Base-by-base conservation (phyloP, 768 basidiomycete species). In the Suillus spraguei region DNA sequence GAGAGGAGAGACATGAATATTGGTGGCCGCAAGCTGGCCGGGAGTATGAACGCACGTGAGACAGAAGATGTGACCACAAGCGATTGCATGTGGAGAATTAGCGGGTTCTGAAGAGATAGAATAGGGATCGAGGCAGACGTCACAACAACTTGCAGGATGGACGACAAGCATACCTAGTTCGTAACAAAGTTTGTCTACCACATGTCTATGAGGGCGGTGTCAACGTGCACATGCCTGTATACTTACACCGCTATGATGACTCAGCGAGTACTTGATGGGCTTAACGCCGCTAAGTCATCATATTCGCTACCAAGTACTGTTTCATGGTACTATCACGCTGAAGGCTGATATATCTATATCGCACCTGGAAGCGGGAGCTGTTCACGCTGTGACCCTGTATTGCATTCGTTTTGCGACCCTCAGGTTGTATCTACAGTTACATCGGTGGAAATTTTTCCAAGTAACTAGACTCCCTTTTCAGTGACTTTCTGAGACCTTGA, bases 21-120 rank as follows among this genome's bases (percentile, higher is more conserved):
- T 53, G 52, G 11, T 35, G 35, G 52, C 52, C 20, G 52, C 16
- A 59, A 60, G 35, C 55, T 64, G 36, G 60, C 64, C 65, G 63
- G 64, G 63, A 60, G 50, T 33, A 41, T 50, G 38, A 64, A 82
- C 88, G 72, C 71, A 90, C 90, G 77, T 73, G 70, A 79, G 79
- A 72, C 90, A 92, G 78, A 92, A 91, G 42, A 90, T 83, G 74
- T 92, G 89, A 44, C 91, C 91, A 69, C 91, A 93, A 36, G 87
- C 83, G 65, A 92, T 91, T 14, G 85, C 87, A 72, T 89, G 85
- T 6, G 90, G 90, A 54, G 83, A 78, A 69, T 82, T 81, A 47
- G 78, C 74, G 44, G 80, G 72, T 32, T 78, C 79, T 46, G 83
- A 78, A 77, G 83, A 85, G 49, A 81, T 69, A 68, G 5, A 75